A percentile compares a stretch with the other conserved stretches of the same genome.
Evolutionary conservation across 345 rosid genomes (phyloP).

Genomic region (Populus nigra): DNA sequence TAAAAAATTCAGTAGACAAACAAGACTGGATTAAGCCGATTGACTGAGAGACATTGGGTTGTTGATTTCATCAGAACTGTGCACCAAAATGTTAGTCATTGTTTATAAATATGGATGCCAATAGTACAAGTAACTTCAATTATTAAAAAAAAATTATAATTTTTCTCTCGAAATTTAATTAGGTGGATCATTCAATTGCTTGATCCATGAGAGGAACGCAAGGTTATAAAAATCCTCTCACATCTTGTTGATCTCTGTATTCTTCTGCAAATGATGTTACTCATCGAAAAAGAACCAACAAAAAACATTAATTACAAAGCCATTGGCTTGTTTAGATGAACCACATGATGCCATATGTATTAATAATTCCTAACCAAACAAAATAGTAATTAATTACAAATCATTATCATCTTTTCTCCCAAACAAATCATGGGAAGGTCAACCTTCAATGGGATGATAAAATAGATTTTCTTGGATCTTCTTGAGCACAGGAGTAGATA

Average conservation of each 20-base stretch:
- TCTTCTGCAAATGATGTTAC: too few relatives aligned
- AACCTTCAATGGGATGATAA: background rate
- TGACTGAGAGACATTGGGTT: background rate
- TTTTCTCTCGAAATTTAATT: too few relatives aligned
- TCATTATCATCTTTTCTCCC: background rate
- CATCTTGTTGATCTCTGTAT: too few relatives aligned
- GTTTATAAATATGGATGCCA: too few relatives aligned
- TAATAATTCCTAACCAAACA: background rate
- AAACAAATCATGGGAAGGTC: background rate
- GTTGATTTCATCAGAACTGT: background rate
- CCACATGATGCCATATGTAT: background rate
- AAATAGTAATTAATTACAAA: background rate
- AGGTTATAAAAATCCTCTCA: too few relatives aligned
- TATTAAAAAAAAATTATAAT: too few relatives aligned
- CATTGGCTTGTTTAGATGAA: background rate
- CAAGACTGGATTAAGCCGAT: background rate
- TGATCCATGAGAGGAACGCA: too few relatives aligned
- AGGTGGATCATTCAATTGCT: too few relatives aligned
- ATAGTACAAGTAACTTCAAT: too few relatives aligned
- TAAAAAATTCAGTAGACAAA: background rate
- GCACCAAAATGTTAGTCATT: too few relatives aligned
- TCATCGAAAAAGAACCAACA: too few relatives aligned
- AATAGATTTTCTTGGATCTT: background rate
- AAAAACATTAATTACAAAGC: background rate
- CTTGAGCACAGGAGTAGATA: background rate